Percentiles rank a stretch among this genome's conserved stretches.
phyloP scores from a whole-genome alignment of 2,329 filamentous ascomycete species.

The Diplodia scrobiculata region DNA sequence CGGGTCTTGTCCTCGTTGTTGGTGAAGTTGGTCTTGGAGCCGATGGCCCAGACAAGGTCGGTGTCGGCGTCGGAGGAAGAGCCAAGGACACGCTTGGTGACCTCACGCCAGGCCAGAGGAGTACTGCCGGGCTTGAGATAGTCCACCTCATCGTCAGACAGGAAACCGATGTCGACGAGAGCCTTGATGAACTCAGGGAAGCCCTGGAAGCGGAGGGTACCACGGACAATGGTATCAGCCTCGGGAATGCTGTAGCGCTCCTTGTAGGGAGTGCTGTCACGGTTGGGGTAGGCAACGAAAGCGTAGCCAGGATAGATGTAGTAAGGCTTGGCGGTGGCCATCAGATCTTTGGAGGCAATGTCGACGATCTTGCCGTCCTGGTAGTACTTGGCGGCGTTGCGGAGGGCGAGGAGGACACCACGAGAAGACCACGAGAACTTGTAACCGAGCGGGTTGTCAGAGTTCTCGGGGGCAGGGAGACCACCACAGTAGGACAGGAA shows the following conservation, averaged over 20 bases:
- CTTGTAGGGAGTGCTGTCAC: slow-evolving; percentile 83
- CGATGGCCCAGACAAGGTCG: slow-evolving; percentile 73
- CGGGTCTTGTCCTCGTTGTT: slow-evolving; percentile 68
- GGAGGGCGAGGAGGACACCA: slow-evolving; percentile 82
- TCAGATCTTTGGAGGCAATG: slow-evolving; percentile 65
- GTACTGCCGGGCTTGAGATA: slow-evolving; percentile 62
- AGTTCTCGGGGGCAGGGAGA: slow-evolving; percentile 67
- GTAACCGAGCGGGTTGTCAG: slow-evolving; percentile 88
- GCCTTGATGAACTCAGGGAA: slow-evolving; percentile 89
- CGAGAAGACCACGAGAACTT: slow-evolving; percentile 79
- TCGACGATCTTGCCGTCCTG: slow-evolving; percentile 72
- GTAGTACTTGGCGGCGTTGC: slow-evolving; percentile 83
- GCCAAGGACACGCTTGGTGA: slow-evolving; percentile 74
- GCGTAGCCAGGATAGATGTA: slow-evolving; percentile 85
- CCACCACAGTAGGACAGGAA: slow-evolving; percentile 88
- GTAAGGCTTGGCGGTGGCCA: slow-evolving; percentile 87
- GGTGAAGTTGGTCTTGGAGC: slow-evolving; percentile 72
- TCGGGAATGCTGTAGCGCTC: slow-evolving; percentile 92
- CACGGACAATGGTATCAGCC: slow-evolving; percentile 80
- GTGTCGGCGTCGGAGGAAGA: slow-evolving; percentile 65
- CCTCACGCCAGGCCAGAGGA: slow-evolving; percentile 75
- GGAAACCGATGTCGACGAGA: slow-evolving; percentile 87
- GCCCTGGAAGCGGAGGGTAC: slow-evolving; percentile 81
- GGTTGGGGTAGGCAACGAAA: slow-evolving; percentile 91
- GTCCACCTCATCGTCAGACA: slow-evolving; percentile 68